Base-by-base conservation (phyloP, 2,329 filamentous ascomycete genomes). In the Nemania sp. region DNA sequence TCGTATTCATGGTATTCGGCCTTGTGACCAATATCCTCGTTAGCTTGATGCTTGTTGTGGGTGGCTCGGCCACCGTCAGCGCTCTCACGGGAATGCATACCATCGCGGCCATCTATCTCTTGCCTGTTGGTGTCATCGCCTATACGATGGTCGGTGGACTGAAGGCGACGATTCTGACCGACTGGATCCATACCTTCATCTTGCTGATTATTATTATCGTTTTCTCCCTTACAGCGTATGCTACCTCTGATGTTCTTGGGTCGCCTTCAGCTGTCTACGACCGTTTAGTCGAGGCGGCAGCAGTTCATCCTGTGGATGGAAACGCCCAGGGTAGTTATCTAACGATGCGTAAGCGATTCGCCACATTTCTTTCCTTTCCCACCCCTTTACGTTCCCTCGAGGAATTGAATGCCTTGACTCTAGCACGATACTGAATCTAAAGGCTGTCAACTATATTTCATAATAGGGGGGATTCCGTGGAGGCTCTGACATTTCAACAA, bases 21-120 rank as follows among this genome's bases (percentile, higher is more conserved):
- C 78, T 95, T 15, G 88, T 90, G 76, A 96, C 91, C 37, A 93
- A 95, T 70, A 90, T 96, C 43, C 82, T 96, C 4, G 92, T 97
- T 34, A 94, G 91, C 1, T 87, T 92, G 50, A 96, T 96, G 92
- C 78, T 97, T 51, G 83, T 97, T 63, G 92, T 92, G 17, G 92
- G 93, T 62, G 92, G 92, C 43, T 87, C 87, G 11, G 90, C 90
- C 5, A 92, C 94, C 0, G 83, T 90, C 65, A 84, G 79, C 42
- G 83, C 87, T 11, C 77, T 93, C 52, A 92, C 89, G 1, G 90
- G 90, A 32, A 87, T 93, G 73, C 83, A 85, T 34, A 92, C 90
- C 13, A 87, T 89, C 10, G 92, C 92, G 1, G 92, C 91, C 60
- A 95, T 91, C 72, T 96, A 92, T 77, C 78, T 96, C 43, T 80